Base-by-base conservation (phyloP, 129 eudicot genomes). In the Helianthus tuberosus region DNA sequence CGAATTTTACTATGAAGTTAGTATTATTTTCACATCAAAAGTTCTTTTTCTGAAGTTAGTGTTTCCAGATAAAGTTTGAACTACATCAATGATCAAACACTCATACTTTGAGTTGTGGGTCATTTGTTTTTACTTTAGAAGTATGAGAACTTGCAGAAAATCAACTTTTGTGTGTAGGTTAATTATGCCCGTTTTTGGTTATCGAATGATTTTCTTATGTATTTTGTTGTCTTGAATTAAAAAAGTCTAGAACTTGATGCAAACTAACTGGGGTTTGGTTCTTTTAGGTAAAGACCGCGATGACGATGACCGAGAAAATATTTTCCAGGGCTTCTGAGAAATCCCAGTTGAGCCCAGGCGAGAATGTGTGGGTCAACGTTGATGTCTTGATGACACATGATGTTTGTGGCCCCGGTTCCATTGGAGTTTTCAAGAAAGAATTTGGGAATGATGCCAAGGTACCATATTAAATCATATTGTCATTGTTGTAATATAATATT, bases 361-460 rank as follows among this genome's bases (percentile, higher is more conserved):
- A 93, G 52, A 93, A 93, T 82, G 96, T 89, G 20, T 89, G 98
- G 98, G 92, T 89, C 14, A 75, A 90, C 55, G 83, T 90, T 77
- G 97, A 93, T 77, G 63, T 84, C 73, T 75, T 93, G 88, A 93
- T 93, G 98, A 93, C 97, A 47, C 98, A 93, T 80, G 98, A 92
- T 84, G 96, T 92, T 76, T 87, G 94, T 78, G 98, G 98, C 59
- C 98, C 98, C 41, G 91, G 92, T 73, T 55, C 91, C 47, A 64
- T 89, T 66, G 96, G 85, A 55, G 82, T 89, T 54, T 92, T 92
- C 80, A 89, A 92, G 90, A 89, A 67, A 75, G 98, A 92, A 78
- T 92, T 92, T 84, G 98, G 98, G 12, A 53, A 85, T 66, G 83
- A 89, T 80, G 97, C 97, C 4, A 91, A 91, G 97, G 97, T 90